Percentiles rank a stretch among this genome's conserved stretches.
Evolutionary conservation across 768 basidiomycete species (phyloP).

Genomic region (Agrocybe chaxingu): DNA sequence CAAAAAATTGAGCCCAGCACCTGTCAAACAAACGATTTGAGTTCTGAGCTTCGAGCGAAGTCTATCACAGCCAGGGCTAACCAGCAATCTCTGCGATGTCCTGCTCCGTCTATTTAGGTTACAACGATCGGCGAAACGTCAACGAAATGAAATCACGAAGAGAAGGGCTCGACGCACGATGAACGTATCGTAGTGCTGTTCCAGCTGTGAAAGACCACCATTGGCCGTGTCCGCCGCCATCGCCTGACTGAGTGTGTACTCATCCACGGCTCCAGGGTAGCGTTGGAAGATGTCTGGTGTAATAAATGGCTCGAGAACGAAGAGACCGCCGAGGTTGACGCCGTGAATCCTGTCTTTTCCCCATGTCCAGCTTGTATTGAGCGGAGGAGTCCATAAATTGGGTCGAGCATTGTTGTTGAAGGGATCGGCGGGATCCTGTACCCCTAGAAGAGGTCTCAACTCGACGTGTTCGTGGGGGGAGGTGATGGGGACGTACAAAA

Average conservation of each 20-base stretch:
- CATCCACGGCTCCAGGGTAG: conserved; percentile 55
- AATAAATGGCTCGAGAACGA: conserved; percentile 77
- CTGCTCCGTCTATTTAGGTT: conserved; percentile 62
- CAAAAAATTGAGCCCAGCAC: conserved; percentile 83
- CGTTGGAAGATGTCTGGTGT: conserved; percentile 57
- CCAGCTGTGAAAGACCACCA: conserved; percentile 60
- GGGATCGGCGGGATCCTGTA: conserved; percentile 57
- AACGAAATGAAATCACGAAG: not conserved
- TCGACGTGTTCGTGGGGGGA: not conserved
- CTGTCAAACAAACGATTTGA: conserved; percentile 11
- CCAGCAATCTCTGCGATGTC: conserved; percentile 84
- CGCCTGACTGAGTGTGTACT: conserved; percentile 63
- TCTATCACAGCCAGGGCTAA: conserved; percentile 5
- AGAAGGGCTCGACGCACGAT: conserved; percentile 48
- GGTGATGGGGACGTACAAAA: conserved; percentile 40
- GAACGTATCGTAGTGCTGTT: conserved; percentile 77
- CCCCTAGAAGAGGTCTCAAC: conserved; percentile 35
- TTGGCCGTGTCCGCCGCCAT: conserved; percentile 60
- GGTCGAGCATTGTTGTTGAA: conserved; percentile 66
- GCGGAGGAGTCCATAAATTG: conserved; percentile 70
- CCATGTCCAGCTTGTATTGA: conserved; percentile 69
- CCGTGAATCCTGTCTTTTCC: conserved; percentile 54
- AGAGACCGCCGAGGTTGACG: conserved; percentile 72
- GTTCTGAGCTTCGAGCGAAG: not conserved
- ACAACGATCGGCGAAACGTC: not conserved